These are phyloP conservation scores for Rhodosorus marinus DNA, from an alignment of 23 red algal genomes.

Conservation along the genomic window DNA sequence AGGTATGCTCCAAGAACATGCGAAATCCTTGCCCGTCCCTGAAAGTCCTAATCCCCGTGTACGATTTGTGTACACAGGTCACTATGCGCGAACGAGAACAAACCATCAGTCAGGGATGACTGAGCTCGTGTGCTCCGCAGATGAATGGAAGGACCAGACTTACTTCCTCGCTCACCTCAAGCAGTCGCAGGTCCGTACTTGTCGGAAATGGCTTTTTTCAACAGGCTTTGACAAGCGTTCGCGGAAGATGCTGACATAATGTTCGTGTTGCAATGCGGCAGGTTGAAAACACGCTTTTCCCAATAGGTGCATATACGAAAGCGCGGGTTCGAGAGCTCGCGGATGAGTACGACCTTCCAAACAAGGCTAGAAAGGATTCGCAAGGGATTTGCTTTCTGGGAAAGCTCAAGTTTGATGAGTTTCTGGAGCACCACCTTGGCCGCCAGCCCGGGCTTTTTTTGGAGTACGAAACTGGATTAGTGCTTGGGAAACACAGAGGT, in stretches of 20 bases:
- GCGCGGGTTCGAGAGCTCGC: slow-evolving; percentile 34
- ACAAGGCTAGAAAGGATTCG: slow-evolving; percentile 48
- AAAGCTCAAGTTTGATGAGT: slow-evolving; percentile 86
- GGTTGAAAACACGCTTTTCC: slow-evolving; percentile 43
- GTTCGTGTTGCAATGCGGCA: slow-evolving; percentile 62
- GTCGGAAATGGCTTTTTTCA: too few species aligned
- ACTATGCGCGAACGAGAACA: slow-evolving; percentile 3
- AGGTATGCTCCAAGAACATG: too few species aligned
- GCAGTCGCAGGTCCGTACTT: too few species aligned
- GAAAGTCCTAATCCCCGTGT: too few species aligned
- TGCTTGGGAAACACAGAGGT: slow-evolving; percentile 58
- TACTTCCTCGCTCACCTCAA: slow-evolving; percentile 78
- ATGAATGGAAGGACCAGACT: slow-evolving; percentile 85
- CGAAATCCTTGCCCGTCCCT: too few species aligned
- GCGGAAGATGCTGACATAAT: too few species aligned
- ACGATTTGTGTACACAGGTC: too few species aligned
- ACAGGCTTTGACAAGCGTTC: too few species aligned
- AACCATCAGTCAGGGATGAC: neutral
- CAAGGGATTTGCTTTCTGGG: slow-evolving; percentile 98
- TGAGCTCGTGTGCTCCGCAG: slow-evolving; percentile 10
- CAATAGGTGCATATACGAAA: slow-evolving; percentile 52
- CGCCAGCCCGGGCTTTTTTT: slow-evolving; percentile 32
- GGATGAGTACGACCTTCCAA: slow-evolving; percentile 47
- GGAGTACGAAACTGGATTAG: slow-evolving; percentile 61
- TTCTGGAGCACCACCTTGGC: slow-evolving; percentile 81